Conservation (phyloP, 2,329 filamentous ascomycete species). For the Fusarium poae region DNA sequence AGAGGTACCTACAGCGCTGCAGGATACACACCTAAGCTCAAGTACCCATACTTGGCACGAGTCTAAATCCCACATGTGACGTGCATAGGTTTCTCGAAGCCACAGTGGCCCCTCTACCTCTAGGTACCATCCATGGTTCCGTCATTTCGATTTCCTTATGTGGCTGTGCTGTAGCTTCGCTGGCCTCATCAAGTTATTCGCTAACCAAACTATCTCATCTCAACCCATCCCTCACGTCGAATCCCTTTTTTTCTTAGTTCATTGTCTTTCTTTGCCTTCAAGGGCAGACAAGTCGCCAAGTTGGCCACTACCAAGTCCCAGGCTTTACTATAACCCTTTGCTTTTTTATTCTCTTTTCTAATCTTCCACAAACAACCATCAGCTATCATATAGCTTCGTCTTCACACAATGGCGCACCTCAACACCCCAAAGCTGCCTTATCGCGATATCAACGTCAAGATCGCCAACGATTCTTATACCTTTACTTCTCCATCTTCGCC, state of each 20-base stretch:
- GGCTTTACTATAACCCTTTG: slow-evolving; percentile 23
- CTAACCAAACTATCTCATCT: slow-evolving; percentile 35
- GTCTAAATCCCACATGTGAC: slow-evolving; percentile 37
- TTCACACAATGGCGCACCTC: slow-evolving; percentile 55
- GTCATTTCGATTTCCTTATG: slow-evolving; percentile 34
- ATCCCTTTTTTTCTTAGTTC: slow-evolving; percentile 41
- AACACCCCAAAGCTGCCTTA: slow-evolving; percentile 72
- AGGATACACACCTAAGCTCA: rapidly evolving
- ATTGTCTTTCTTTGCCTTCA: slow-evolving; percentile 32
- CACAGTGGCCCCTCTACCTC: slow-evolving; percentile 31
- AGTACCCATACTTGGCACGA: slow-evolving; percentile 23
- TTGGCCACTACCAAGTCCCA: slow-evolving; percentile 34
- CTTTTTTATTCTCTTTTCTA: slow-evolving; percentile 22
- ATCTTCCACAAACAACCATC: slow-evolving; percentile 24
- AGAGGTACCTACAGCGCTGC: slow-evolving; percentile 1
- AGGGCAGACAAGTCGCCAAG: slow-evolving; percentile 40
- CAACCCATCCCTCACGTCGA: slow-evolving; percentile 41
- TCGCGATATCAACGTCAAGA: slow-evolving; percentile 96
- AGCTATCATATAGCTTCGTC: slow-evolving; percentile 24
- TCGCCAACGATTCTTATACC: slow-evolving; percentile 90
- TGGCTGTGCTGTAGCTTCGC: slow-evolving; percentile 50
- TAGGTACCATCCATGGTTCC: slow-evolving; percentile 9
- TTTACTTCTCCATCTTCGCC: slow-evolving; percentile 97
- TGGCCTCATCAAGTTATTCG: slow-evolving; percentile 47
- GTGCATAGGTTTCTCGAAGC: slow-evolving; percentile 30